phyloP scores from a whole-genome alignment of 2,329 filamentous ascomycete species.

The Botrytis cinerea region DNA sequence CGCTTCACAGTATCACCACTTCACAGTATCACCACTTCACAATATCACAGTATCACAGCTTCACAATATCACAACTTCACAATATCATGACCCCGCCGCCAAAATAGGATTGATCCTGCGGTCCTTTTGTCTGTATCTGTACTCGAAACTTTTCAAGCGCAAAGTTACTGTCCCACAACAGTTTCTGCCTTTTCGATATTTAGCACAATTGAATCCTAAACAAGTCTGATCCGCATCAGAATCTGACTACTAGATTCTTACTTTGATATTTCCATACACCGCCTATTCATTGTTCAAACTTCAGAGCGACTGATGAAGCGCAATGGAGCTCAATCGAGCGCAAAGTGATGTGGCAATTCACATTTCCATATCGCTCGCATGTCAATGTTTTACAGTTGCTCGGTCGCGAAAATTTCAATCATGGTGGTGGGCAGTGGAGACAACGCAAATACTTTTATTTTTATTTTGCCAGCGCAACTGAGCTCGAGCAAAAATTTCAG shows the following conservation, averaged over 20 bases:
- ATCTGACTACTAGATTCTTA: neutral
- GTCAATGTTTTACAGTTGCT: neutral
- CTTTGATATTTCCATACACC: neutral
- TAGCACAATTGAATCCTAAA: neutral
- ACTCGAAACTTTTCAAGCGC: neutral
- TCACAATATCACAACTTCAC: no score
- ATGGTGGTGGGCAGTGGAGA: neutral
- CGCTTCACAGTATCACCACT: no score
- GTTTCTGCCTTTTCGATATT: neutral
- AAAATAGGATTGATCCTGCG: neutral
- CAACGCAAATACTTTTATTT: neutral
- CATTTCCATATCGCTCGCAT: neutral
- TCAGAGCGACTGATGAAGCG: neutral
- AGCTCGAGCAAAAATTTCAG: neutral
- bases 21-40: neutral
- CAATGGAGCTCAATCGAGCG: neutral
- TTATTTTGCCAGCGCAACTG: conserved; percentile 1
- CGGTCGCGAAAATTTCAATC: conserved; percentile 1
- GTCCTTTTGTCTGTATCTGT: neutral
- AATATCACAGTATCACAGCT: neutral
- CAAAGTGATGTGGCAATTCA: conserved; percentile 6
- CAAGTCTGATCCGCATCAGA: neutral
- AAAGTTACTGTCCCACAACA: neutral
- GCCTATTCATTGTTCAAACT: neutral
- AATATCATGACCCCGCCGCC: neutral